Conservation (phyloP, 495 filamentous ascomycete genomes). For the Neurospora tetraspora region DNA sequence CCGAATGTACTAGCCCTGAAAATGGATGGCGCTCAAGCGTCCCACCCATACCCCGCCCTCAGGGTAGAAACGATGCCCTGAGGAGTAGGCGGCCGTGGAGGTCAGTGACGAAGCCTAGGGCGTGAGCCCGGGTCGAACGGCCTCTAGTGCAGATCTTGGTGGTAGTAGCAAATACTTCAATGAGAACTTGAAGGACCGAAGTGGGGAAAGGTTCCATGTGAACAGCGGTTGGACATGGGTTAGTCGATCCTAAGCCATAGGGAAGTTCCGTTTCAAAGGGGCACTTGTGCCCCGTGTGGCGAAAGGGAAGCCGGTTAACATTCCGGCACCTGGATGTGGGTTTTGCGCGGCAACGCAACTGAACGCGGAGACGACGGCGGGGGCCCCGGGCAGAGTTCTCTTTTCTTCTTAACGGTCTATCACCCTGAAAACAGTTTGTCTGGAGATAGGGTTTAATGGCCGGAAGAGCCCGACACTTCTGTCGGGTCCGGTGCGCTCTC, state of each 20-base stretch:
- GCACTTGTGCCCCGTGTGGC: constrained; percentile 47
- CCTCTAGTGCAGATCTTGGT: constrained; percentile 66
- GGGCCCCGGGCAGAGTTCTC: constrained; percentile 56
- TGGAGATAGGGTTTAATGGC: constrained; percentile 48
- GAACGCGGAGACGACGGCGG: constrained; percentile 53
- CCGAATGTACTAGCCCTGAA: constrained; percentile 56
- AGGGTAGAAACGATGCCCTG: constrained; percentile 48
- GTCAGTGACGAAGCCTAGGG: constrained; percentile 48
- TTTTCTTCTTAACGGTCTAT: constrained; percentile 56
- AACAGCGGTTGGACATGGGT: constrained; percentile 62
- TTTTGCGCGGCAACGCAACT: constrained; percentile 57
- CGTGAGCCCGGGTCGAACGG: constrained; percentile 57
- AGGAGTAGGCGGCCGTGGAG: constrained; percentile 22
- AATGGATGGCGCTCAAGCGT: constrained; percentile 59
- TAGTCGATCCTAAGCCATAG: constrained; percentile 59
- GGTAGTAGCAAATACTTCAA: constrained; percentile 70
- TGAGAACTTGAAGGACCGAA: constrained; percentile 66
- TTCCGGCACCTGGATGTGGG: constrained; percentile 58
- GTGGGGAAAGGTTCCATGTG: constrained; percentile 61
- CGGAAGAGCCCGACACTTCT: constrained; percentile 56
- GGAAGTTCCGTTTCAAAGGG: constrained; percentile 55
- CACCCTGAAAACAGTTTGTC: constrained; percentile 50
- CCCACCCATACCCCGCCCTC: constrained; percentile 54
- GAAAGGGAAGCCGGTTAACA: constrained; percentile 65
- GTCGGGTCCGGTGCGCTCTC: constrained; percentile 53